Base-by-base conservation (phyloP, 495 filamentous ascomycete species). In the Apiosordaria backusii region DNA sequence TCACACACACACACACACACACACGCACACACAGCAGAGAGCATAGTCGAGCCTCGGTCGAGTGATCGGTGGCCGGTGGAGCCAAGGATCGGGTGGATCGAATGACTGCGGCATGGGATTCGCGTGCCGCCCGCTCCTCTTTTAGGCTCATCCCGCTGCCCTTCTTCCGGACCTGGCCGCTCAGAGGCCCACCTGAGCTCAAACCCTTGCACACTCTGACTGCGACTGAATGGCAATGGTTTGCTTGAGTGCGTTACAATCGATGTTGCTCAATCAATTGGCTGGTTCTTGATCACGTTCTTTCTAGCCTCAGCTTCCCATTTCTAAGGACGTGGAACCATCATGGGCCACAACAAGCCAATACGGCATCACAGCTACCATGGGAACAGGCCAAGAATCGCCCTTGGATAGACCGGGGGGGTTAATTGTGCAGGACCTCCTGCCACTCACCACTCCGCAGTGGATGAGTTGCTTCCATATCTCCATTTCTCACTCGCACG, bases 81-180 rank as follows among this genome's bases (percentile, higher is more conserved):
- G 63, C 63, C 62, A 63, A 63, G 68, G 62, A 69, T 67, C 60
- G 61, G 67, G 52, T 66, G 67, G 67, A 69, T 69, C 67, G 64
- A 63, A 52, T 45, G 54, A 65, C 60, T 60, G 62, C 70, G 65
- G 61, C 72, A 71, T 65, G 66, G 59, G 66, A 61, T 68, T 61
- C 58, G 62, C 63, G 69, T 68, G 67, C 67, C 63, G 63, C 66
- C 68, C 66, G 66, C 70, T 64, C 62, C 64, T 65, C 52, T 71
- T 72, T 61, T 72, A 74, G 73, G 71, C 71, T 74, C 73, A 69
- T 74, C 73, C 73, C 70, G 73, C 64, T 60, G 50, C 61, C 67
- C 61, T 72, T 69, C 69, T 70, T 69, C 67, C 69, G 69, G 71
- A 62, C 63, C 35, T 59, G 52, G 26, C 50, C 57, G 63, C 50